These are phyloP conservation scores for Pleurotus cornucopiae DNA, from an alignment of 768 basidiomycete genomes.

Conservation along the genomic window DNA sequence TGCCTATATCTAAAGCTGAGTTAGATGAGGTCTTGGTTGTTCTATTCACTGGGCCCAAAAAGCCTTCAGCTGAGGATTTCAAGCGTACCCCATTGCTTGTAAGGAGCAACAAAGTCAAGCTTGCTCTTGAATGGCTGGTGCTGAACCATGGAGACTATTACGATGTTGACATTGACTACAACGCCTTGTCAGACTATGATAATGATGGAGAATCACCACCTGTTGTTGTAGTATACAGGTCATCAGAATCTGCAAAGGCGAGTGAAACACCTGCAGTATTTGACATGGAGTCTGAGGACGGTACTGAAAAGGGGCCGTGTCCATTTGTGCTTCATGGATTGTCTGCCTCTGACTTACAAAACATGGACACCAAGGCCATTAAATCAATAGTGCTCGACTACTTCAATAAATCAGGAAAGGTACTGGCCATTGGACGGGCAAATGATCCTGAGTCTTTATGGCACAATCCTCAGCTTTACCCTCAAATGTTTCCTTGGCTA, in stretches of 20 bases:
- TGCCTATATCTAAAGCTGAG: slow-evolving; percentile 17
- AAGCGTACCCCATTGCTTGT: slow-evolving; percentile 21
- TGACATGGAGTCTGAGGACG: slow-evolving; percentile 18
- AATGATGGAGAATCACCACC: slow-evolving; percentile 9
- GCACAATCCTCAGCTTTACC: slow-evolving; percentile 20
- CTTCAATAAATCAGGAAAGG: slow-evolving; percentile 11
- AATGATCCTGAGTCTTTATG: slow-evolving; percentile 16
- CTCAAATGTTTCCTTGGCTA: slow-evolving; percentile 13
- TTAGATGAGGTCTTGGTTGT: slow-evolving; percentile 17
- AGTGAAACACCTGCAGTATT: slow-evolving; percentile 5
- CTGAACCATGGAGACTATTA: slow-evolving; percentile 22
- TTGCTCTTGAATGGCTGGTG: slow-evolving; percentile 23
- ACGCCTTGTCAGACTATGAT: slow-evolving; percentile 12
- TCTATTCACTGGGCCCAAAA: slow-evolving; percentile 12
- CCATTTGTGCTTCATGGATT: slow-evolving; percentile 19
- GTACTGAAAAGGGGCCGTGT: slow-evolving; percentile 18
- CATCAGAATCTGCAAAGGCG: not conserved
- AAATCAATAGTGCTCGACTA: slow-evolving; percentile 11
- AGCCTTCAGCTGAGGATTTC: slow-evolving; percentile 14
- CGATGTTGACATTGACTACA: slow-evolving; percentile 18
- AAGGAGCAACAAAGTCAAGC: slow-evolving; percentile 13
- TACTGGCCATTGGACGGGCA: slow-evolving; percentile 18
- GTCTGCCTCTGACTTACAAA: not conserved
- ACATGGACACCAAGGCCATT: not conserved
- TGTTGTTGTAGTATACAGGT: slow-evolving; percentile 12